Conservation (phyloP, 2,329 filamentous ascomycete species). For the Cladosporium sphaerospermum region DNA sequence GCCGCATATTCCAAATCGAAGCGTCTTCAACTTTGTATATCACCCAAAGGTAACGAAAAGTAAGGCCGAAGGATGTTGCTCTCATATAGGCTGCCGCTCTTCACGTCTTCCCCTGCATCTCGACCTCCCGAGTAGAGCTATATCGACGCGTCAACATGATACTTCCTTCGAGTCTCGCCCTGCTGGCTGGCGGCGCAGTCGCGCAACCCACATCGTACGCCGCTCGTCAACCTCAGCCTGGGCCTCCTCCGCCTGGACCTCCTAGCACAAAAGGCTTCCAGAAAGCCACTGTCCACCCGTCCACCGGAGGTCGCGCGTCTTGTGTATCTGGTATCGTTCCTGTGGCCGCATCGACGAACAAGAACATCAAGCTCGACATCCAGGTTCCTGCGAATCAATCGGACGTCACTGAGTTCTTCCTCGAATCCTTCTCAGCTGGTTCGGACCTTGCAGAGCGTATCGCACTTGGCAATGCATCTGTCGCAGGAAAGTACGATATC, state of each 20-base stretch:
- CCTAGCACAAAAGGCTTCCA: neutral
- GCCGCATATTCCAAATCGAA: too few relatives aligned
- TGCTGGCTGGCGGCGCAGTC: neutral
- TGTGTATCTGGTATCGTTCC: conserved; percentile 25
- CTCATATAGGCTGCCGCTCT: too few relatives aligned
- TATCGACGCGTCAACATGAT: neutral
- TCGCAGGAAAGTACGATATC: conserved; percentile 17
- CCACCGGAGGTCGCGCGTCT: conserved; percentile 23
- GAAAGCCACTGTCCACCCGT: conserved; percentile 13
- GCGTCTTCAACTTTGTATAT: too few relatives aligned
- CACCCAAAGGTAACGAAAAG: too few relatives aligned
- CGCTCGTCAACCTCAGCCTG: neutral
- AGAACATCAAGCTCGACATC: conserved; percentile 25
- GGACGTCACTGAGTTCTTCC: conserved; percentile 23
- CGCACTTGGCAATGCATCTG: conserved; percentile 10
- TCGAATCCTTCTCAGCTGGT: conserved; percentile 14
- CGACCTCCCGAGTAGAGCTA: too few relatives aligned
- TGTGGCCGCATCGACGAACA: conserved; percentile 20
- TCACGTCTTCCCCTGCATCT: too few relatives aligned
- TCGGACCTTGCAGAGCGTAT: conserved; percentile 15
- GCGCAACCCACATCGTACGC: neutral
- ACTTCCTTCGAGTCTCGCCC: neutral
- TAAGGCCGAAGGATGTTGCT: too few relatives aligned
- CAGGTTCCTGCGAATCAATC: conserved; percentile 24
- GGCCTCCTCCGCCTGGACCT: neutral